Conservation (phyloP, 352 stramenopile genomes). For the Globisporangium recalcitrans region DNA sequence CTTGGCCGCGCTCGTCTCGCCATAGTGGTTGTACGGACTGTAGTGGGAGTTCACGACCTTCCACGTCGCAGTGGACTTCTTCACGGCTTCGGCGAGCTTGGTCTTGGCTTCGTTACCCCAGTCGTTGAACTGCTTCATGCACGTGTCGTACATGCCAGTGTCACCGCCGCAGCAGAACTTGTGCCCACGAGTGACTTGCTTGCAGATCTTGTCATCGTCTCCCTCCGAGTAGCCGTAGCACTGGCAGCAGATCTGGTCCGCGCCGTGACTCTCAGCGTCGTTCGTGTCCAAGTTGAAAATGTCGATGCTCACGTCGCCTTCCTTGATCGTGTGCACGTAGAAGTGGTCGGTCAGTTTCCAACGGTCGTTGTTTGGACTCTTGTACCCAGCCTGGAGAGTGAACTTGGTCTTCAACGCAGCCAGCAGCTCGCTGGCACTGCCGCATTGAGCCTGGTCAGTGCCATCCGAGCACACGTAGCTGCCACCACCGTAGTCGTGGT, state of each 20-base stretch:
- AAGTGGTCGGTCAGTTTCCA: conserved; percentile 46
- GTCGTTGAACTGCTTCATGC: conserved; percentile 50
- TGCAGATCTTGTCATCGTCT: conserved; percentile 37
- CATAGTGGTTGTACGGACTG: conserved; percentile 67
- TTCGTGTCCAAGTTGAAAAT: conserved; percentile 56
- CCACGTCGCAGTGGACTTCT: conserved; percentile 64
- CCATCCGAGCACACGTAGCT: conserved; percentile 31
- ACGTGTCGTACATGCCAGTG: conserved; percentile 48
- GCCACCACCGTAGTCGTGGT: conserved; percentile 61
- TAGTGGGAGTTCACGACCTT: conserved; percentile 87
- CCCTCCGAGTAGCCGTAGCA: conserved; percentile 70
- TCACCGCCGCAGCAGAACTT: conserved; percentile 49
- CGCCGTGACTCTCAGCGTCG: conserved; percentile 42
- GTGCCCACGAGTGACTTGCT: conserved; percentile 45
- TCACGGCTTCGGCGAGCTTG: conserved; percentile 39
- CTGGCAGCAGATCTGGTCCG: conserved; percentile 73
- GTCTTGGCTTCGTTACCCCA: conserved; percentile 66
- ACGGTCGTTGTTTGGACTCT: conserved; percentile 40
- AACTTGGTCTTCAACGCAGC: conserved; percentile 42
- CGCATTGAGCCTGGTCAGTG: conserved; percentile 9
- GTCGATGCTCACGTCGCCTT: conserved; percentile 34
- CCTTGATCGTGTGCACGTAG: conserved; percentile 31
- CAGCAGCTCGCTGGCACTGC: conserved; percentile 20
- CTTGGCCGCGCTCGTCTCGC: conserved; percentile 42
- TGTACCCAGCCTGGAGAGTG: conserved; percentile 35